These are phyloP conservation scores for Coemansia javaensis DNA, from an alignment of 192 early-diverging fungal genomes.

Conservation along the genomic window DNA sequence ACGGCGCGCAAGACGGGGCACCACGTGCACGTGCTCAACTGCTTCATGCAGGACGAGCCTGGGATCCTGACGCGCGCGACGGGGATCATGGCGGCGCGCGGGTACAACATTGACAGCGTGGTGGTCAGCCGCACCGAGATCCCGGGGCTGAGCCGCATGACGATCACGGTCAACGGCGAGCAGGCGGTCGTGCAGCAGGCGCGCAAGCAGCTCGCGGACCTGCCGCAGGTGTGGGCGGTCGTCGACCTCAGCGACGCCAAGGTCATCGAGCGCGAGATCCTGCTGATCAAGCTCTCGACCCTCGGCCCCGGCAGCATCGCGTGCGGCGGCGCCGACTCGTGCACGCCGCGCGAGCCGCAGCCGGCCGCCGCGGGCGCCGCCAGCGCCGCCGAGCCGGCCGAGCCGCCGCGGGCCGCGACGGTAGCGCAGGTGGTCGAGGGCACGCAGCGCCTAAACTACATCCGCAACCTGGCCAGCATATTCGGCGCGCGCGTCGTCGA, in stretches of 20 bases:
- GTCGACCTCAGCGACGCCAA: slow-evolving; percentile 87
- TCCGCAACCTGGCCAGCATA: slow-evolving; percentile 63
- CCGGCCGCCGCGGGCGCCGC: slow-evolving; percentile 25
- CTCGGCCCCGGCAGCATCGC: slow-evolving; percentile 58
- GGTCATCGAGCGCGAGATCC: slow-evolving; percentile 87
- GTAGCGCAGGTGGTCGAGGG: slow-evolving; percentile 75
- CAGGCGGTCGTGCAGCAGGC: slow-evolving; percentile 83
- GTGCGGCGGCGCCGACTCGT: slow-evolving; percentile 29
- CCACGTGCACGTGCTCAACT: slow-evolving; percentile 78
- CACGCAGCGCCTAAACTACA: slow-evolving; percentile 40
- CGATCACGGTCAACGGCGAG: slow-evolving; percentile 86
- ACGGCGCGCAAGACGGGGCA: slow-evolving; percentile 44
- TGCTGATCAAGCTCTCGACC: slow-evolving; percentile 91
- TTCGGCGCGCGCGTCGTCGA: slow-evolving; percentile 88
- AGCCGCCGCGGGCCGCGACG: slow-evolving; percentile 16
- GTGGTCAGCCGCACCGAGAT: slow-evolving; percentile 96
- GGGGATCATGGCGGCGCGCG: slow-evolving; percentile 87
- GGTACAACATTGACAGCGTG: slow-evolving; percentile 96
- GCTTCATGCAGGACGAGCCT: slow-evolving; percentile 87
- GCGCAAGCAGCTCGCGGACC: slow-evolving; percentile 85
- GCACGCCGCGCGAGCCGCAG: slow-evolving; percentile 39
- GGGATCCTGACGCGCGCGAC: slow-evolving; percentile 72
- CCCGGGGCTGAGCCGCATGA: slow-evolving; percentile 87
- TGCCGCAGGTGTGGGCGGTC: slow-evolving; percentile 95
- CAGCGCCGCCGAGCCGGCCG: slow-evolving; percentile 26